Percentiles rank a stretch among this genome's conserved stretches.
These are phyloP conservation scores for Bipolaris victoriae DNA, from an alignment of 2,329 filamentous ascomycete genomes.

Conservation along the genomic window DNA sequence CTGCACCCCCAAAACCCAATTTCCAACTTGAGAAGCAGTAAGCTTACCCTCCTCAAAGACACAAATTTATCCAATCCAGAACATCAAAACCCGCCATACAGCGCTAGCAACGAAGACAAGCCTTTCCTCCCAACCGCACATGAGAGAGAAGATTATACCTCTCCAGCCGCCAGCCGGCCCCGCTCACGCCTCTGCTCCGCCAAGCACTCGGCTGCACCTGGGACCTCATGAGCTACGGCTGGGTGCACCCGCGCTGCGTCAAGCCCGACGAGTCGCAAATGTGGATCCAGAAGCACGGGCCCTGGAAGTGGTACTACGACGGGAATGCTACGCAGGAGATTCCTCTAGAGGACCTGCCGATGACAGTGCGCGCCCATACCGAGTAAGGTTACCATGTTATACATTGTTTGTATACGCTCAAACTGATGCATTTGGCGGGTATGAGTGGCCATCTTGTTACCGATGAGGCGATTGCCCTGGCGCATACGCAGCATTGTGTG, in stretches of 20 bases:
- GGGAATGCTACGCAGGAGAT: not conserved
- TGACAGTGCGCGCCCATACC: not conserved
- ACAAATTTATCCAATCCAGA: not conserved
- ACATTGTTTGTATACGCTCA: not conserved
- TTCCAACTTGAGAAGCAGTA: too few relatives aligned
- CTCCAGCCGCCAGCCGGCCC: not conserved
- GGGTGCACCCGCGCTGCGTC: conserved; percentile 2
- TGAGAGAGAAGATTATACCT: not conserved
- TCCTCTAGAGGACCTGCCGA: not conserved
- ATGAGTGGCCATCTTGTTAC: not conserved
- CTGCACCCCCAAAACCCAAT: too few relatives aligned
- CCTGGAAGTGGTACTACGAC: conserved; percentile 2
- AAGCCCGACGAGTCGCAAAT: conserved; percentile 2
- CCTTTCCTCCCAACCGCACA: not conserved
- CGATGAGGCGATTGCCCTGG: not conserved
- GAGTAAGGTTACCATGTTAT: not conserved
- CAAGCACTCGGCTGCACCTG: not conserved
- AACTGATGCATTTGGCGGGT: not conserved
- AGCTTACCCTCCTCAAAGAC: too few relatives aligned
- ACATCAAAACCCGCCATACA: not conserved
- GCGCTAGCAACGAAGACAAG: not conserved
- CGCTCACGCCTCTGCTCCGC: not conserved
- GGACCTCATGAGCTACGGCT: conserved; percentile 1
- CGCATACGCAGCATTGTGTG: not conserved
- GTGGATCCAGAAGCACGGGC: not conserved